Percentiles rank a stretch among this genome's conserved stretches.
Evolutionary conservation across 192 early-diverging fungal species (phyloP).

Genomic region (Helicostylum pulchrum): DNA sequence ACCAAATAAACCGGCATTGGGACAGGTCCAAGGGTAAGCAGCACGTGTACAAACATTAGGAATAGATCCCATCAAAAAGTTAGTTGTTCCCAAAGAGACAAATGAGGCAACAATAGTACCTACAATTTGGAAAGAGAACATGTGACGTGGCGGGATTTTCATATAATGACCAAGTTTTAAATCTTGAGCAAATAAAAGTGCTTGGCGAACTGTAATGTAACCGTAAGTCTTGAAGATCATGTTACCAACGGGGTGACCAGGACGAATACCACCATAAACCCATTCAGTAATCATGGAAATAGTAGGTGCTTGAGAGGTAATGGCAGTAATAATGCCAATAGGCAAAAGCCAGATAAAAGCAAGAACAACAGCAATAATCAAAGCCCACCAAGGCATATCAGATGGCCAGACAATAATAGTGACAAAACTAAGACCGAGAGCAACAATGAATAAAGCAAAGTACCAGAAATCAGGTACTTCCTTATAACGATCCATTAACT

Average conservation of each 20-base stretch:
- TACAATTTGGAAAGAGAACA: conserved; percentile 76
- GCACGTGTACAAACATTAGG: conserved; percentile 56
- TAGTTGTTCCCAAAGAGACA: conserved; percentile 66
- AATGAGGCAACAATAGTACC: conserved; percentile 70
- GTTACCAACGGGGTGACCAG: conserved; percentile 58
- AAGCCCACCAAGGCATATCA: conserved; percentile 63
- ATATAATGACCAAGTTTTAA: conserved; percentile 79
- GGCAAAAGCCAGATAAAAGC: conserved; percentile 56
- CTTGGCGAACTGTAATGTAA: conserved; percentile 57
- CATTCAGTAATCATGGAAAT: conserved; percentile 69
- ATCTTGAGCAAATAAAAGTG: conserved; percentile 60
- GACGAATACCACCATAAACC: conserved; percentile 60
- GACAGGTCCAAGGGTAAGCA: conserved; percentile 65
- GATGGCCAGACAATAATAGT: conserved; percentile 45
- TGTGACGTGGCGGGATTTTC: conserved; percentile 76
- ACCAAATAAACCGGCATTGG: conserved; percentile 54
- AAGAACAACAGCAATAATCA: conserved; percentile 48
- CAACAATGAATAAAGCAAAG: conserved; percentile 47
- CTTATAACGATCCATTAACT: conserved; percentile 70
- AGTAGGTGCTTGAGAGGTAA: conserved; percentile 54
- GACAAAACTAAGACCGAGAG: conserved; percentile 48
- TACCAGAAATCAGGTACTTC: conserved; percentile 85
- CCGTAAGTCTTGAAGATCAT: conserved; percentile 74
- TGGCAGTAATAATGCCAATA: conserved; percentile 60
- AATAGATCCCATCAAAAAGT: conserved; percentile 61